Conservation (phyloP, 2,329 filamentous ascomycete genomes). For the Sporothrix mexicana region DNA sequence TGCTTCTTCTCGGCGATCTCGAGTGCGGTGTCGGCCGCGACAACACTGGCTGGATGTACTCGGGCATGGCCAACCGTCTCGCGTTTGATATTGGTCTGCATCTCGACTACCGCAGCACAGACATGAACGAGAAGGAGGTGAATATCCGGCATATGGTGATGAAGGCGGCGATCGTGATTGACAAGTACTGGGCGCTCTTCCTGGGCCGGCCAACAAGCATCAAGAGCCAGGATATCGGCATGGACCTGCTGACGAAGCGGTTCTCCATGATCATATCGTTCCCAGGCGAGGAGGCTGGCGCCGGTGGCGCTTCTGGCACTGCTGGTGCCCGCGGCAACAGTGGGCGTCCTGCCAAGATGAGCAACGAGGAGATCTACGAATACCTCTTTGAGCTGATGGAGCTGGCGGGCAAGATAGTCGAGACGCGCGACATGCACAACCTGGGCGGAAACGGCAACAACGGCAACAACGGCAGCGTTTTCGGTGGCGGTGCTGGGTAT, state of each 20-base stretch:
- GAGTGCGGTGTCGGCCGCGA: conserved; percentile 61
- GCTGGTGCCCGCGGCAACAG: conserved; percentile 42
- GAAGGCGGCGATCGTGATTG: conserved; percentile 58
- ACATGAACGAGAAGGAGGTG: conserved; percentile 53
- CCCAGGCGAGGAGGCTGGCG: conserved; percentile 36
- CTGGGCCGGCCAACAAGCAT: conserved; percentile 60
- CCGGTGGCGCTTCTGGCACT: conserved; percentile 43
- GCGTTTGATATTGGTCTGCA: conserved; percentile 58
- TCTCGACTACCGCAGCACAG: conserved; percentile 51
- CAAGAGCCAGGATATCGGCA: conserved; percentile 57
- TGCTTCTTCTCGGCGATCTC: conserved; percentile 58
- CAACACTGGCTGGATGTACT: conserved; percentile 61
- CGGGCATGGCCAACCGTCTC: conserved; percentile 53
- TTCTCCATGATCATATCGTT: conserved; percentile 51
- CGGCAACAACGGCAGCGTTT: background rate
- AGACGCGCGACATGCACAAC: conserved; percentile 49
- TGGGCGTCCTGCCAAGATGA: conserved; percentile 36
- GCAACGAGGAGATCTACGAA: conserved; percentile 53
- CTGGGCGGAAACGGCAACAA: conserved; percentile 35
- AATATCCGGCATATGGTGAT: conserved; percentile 58
- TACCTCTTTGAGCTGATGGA: conserved; percentile 62
- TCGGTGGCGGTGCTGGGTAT: background rate
- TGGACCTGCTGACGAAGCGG: conserved; percentile 54
- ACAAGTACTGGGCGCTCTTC: conserved; percentile 62
- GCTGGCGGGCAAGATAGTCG: conserved; percentile 58